These are phyloP conservation scores for Epichloe typhina DNA, from an alignment of 2,329 filamentous ascomycete species.

Conservation along the genomic window DNA sequence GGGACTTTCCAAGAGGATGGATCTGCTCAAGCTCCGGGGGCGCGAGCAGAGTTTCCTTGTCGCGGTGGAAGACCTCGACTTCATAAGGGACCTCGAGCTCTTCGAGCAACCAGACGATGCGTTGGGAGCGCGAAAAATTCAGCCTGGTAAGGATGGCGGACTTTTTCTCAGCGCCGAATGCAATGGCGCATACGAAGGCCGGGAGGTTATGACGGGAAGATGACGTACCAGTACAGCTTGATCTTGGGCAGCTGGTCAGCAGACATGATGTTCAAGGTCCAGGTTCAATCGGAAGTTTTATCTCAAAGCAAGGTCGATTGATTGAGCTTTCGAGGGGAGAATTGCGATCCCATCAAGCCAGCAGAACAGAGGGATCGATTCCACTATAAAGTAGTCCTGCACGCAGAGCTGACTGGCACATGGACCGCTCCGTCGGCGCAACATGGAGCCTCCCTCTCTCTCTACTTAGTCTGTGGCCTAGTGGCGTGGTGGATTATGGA, in stretches of 20 bases:
- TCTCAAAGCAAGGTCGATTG: neutral
- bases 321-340: neutral
- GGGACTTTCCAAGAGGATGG: constrained; percentile 80
- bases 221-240: constrained; percentile 48
- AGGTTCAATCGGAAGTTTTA: neutral
- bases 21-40: constrained; percentile 63
- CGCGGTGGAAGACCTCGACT: constrained; percentile 65
- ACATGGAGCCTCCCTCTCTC: neutral
- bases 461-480: too few relatives aligned
- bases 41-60: constrained; percentile 48
- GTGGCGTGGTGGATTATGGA: too few relatives aligned
- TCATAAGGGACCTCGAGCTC: constrained; percentile 71
- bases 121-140: constrained; percentile 67
- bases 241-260: constrained; percentile 31
- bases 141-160: constrained; percentile 44
- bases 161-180: too few relatives aligned
- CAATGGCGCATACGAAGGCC: neutral
- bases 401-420: neutral
- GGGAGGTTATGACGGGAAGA: neutral
- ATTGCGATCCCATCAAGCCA: neutral
- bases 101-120: constrained; percentile 75
- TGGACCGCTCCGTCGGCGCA: neutral
- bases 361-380: neutral
- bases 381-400: neutral
- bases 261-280: neutral